Base-by-base conservation (phyloP, 345 rosid species). In the Anacardium occidentale region DNA sequence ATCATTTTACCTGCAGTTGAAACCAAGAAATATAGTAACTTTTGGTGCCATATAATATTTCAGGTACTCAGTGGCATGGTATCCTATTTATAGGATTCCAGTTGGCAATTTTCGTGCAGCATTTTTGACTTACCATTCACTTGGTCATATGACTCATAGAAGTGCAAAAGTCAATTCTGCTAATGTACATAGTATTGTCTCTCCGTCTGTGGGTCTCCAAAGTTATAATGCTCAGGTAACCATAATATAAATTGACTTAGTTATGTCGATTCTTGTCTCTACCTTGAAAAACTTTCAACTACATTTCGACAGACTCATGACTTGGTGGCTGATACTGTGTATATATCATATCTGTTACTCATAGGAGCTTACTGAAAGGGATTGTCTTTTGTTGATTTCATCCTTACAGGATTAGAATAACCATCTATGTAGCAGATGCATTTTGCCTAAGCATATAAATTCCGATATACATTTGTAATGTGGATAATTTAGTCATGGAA, bases 51-150 rank as follows among this genome's bases (percentile, higher is more conserved):
- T 77, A 37, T 65, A 22, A 17, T 29, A 4, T 80, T 83, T 73
- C 81, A 87, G 91, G 91, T 87, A 83, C 68, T 76, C 91, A 14
- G 91, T 87, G 22, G 89, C 91, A 2, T 87, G 91, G 91, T 87
- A 87, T 74, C 91, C 91, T 14, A 87, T 87, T 51, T 87, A 87
- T 70, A 78, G 82, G 81, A 87, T 87, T 70, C 91, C 91, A n/a
- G 86, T 85, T 69, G 87, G 89, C 50, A 83, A 71, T 66, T 80
- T 87, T 10, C 89, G 83, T 57, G 85, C 91, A 64, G 88, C 88
- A 11, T 87, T 87, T 78, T 79, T 87, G 74, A 87, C 88, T 21
- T 87, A 83, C 44, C 91, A 87, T 74, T 87, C 91, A 24, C 85
- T 85, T 2, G 83, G 87, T 56, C 86, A 85, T 76, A 66, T 81